phyloP scores from a whole-genome alignment of 2,329 filamentous ascomycete genomes.

The Pyricularia grisea region DNA sequence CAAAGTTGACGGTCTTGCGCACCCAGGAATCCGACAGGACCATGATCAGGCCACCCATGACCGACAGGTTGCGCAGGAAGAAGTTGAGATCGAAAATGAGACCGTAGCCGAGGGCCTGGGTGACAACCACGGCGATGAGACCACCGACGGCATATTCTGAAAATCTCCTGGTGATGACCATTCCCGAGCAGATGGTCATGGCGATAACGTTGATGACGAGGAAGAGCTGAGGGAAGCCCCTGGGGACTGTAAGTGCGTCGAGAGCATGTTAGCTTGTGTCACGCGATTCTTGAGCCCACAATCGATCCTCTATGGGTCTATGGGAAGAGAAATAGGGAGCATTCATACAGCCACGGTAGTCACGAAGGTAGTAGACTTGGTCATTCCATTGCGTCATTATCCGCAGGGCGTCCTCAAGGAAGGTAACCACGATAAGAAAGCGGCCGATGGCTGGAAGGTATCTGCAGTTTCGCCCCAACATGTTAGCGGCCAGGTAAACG shows the following conservation, averaged over 20 bases:
- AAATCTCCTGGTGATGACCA: slow-evolving; percentile 88
- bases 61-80: slow-evolving; percentile 96
- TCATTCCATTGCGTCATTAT: slow-evolving; percentile 98
- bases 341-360: slow-evolving; percentile 77
- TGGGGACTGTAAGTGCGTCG: slow-evolving; percentile 54
- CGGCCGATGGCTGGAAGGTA: slow-evolving; percentile 92
- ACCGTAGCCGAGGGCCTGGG: slow-evolving; percentile 92
- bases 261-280: slow-evolving; percentile 10
- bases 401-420: slow-evolving; percentile 89
- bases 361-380: slow-evolving; percentile 84
- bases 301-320: not conserved
- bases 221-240: slow-evolving; percentile 84
- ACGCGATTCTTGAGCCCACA: slow-evolving; percentile 7
- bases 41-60: slow-evolving; percentile 96
- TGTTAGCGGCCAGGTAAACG: not conserved
- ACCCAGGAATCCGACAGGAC: slow-evolving; percentile 97
- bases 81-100: slow-evolving; percentile 99
- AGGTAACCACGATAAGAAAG: slow-evolving; percentile 96
- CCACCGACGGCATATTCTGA: slow-evolving; percentile 88
- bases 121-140: slow-evolving; percentile 81
- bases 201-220: slow-evolving; percentile 81
- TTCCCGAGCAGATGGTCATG: slow-evolving; percentile 71
- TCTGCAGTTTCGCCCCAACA: slow-evolving; percentile 33
- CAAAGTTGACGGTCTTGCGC: slow-evolving; percentile 93
- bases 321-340: not conserved